Base-by-base conservation (phyloP, 2,329 filamentous ascomycete species). In the Nemania sp. region DNA sequence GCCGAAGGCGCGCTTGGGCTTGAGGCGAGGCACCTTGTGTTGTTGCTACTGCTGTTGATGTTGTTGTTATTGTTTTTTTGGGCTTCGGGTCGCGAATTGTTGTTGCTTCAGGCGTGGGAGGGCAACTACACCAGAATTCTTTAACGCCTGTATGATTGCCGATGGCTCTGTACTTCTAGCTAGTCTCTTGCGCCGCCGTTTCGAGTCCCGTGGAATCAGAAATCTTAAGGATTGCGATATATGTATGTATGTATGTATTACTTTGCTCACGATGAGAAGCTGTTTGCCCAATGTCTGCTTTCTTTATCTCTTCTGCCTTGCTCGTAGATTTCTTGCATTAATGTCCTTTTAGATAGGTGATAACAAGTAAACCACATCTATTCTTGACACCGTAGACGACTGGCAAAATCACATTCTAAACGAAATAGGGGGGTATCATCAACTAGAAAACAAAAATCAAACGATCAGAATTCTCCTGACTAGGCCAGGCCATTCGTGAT, bases 131-230 rank as follows among this genome's bases (percentile, higher is more conserved):
- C 18, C n/a, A 12, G 47, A 25, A 21, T n/a, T 52, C 20, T 20
- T n/a, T 35, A 9, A 40, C 29, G 25, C 48, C 53, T 49, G 21
- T 9, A 34, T 46, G 11, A 45, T 43, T 20, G 15, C 42, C 29
- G 45, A 49, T 21, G 49, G 37, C 45, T 40, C 32, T 29, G 59
- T 61, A 61, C 57, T 54, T 61, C 54, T 61, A 61, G 35, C 29
- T 49, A 11, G 45, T 53, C 18, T 21, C 53, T 18, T 10, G 17
- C 6, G 45, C 50, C 40, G n/a, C 25, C 29, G 21, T 39, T 39
- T 53, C 17, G 29, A 40, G 55, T 43, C 46, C 25, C 39, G 39
- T 25, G 51, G 51, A 47, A 37, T 48, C 20, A 13, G 17, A 34
- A 43, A 29, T 49, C 21, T 48, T 53, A 29, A 29, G n/a, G 47